Evolutionary conservation across 768 basidiomycete genomes (phyloP).

Genomic region (Nevesoporus exiguus): DNA sequence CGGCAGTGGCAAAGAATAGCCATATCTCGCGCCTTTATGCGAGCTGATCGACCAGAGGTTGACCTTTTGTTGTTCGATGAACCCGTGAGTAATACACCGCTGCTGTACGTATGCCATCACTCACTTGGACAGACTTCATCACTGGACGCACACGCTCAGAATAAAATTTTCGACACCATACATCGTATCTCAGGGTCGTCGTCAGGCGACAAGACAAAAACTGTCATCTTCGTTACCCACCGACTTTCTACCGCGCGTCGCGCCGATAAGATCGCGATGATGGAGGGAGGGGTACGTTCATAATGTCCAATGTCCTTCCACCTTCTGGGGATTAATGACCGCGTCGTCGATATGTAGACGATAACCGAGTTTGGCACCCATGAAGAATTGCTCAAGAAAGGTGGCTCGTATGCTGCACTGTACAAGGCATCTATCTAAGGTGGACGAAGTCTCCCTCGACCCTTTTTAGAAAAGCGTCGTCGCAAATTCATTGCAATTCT

Average conservation of each 20-base stretch:
- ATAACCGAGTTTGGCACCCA: constrained; percentile 77
- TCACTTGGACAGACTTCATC: constrained; percentile 60
- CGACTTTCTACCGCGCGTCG: constrained; percentile 75
- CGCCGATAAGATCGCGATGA: constrained; percentile 85
- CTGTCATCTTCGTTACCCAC: constrained; percentile 82
- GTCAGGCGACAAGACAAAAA: constrained; percentile 57
- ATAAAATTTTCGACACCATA: constrained; percentile 74
- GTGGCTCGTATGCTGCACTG: constrained; percentile 65
- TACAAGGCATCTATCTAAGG: constrained; percentile 64
- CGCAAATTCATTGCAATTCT: constrained; percentile 7
- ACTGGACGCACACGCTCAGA: constrained; percentile 77
- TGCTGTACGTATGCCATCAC: constrained; percentile 4
- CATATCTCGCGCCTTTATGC: constrained; percentile 84
- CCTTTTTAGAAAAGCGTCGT: constrained; percentile 4
- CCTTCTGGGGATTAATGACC: constrained; percentile 19
- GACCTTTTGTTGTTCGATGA: constrained; percentile 85
- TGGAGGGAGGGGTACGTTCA: constrained; percentile 65
- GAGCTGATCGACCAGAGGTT: constrained; percentile 68
- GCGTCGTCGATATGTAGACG: constrained; percentile 40
- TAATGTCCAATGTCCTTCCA: constrained; percentile 5
- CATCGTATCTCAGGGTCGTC: constrained; percentile 58
- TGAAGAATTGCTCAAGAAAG: constrained; percentile 55
- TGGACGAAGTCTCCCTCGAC: neutral
- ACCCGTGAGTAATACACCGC: constrained; percentile 49
- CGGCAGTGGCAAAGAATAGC: constrained; percentile 84